These are phyloP conservation scores for Poteriospumella lacustris DNA, from an alignment of 108 stramenopile species.

Conservation along the genomic window DNA sequence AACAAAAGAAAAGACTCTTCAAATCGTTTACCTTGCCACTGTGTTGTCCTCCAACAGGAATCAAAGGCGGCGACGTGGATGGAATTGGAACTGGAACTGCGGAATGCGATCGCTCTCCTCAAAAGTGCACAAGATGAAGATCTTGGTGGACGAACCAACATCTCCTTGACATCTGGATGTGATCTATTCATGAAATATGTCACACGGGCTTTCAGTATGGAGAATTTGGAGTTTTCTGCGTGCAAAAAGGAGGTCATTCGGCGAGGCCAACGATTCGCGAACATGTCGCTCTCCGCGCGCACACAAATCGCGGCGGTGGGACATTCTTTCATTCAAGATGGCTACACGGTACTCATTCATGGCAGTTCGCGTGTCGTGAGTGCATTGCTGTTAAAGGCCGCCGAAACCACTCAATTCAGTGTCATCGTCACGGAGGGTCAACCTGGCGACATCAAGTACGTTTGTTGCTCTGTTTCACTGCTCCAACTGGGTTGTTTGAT, in stretches of 20 bases:
- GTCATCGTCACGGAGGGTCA: slow-evolving; percentile 79
- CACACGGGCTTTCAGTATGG: slow-evolving; percentile 64
- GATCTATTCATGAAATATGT: slow-evolving; percentile 65
- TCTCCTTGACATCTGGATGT: slow-evolving; percentile 42
- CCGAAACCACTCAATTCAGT: slow-evolving; percentile 58
- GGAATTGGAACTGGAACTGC: slow-evolving; percentile 15
- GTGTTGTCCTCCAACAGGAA: not conserved
- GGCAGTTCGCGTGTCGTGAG: slow-evolving; percentile 82
- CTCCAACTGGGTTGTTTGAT: not conserved
- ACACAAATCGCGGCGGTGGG: slow-evolving; percentile 76
- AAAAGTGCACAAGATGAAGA: not conserved
- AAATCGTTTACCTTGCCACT: not conserved
- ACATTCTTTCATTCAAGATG: slow-evolving; percentile 78
- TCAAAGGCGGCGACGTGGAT: slow-evolving; percentile 19
- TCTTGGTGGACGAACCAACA: slow-evolving; percentile 6
- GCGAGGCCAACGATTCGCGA: slow-evolving; percentile 83
- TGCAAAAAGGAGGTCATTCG: slow-evolving; percentile 69
- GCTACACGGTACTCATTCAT: slow-evolving; percentile 75
- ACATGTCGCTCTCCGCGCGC: slow-evolving; percentile 70
- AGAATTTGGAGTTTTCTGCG: slow-evolving; percentile 63
- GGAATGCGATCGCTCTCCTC: not conserved
- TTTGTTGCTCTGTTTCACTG: not conserved
- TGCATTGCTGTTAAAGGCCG: slow-evolving; percentile 67
- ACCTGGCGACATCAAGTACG: slow-evolving; percentile 74
- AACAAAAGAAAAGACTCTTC: not conserved